These are phyloP conservation scores for Hymenoscyphus linearis DNA, from an alignment of 2,329 filamentous ascomycete genomes.

Conservation along the genomic window DNA sequence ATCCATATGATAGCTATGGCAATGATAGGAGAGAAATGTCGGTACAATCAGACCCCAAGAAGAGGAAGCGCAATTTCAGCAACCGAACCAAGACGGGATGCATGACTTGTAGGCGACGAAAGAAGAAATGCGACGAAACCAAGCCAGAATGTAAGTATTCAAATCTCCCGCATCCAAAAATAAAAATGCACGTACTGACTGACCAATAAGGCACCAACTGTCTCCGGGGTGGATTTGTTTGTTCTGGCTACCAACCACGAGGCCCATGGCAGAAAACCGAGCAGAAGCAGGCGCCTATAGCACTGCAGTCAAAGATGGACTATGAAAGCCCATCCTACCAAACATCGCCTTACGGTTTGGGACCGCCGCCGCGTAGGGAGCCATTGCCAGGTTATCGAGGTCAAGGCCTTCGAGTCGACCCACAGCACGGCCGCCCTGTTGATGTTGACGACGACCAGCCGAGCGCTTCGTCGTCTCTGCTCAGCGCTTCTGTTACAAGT, in stretches of 20 bases:
- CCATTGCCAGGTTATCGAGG: slow-evolving; percentile 55
- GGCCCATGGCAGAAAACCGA: slow-evolving; percentile 74
- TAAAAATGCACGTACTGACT: slow-evolving; percentile 7
- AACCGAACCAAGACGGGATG: slow-evolving; percentile 95
- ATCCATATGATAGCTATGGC: slow-evolving; percentile 33
- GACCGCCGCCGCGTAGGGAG: slow-evolving; percentile 38
- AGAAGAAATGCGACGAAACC: slow-evolving; percentile 96
- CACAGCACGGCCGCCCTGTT: slow-evolving; percentile 50
- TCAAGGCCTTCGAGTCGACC: slow-evolving; percentile 57
- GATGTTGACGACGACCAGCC: slow-evolving; percentile 53
- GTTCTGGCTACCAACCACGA: slow-evolving; percentile 82
- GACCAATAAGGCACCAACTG: slow-evolving; percentile 71
- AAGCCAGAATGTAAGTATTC: slow-evolving; percentile 78
- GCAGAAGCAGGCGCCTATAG: slow-evolving; percentile 61
- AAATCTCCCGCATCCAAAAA: slow-evolving; percentile 6
- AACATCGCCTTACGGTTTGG: slow-evolving; percentile 48
- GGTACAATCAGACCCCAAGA: slow-evolving; percentile 58
- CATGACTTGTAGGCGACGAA: slow-evolving; percentile 82
- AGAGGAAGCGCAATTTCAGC: slow-evolving; percentile 77
- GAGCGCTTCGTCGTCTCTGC: slow-evolving; percentile 54
- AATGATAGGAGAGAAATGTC: slow-evolving; percentile 29
- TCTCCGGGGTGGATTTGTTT: slow-evolving; percentile 81
- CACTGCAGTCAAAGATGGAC: slow-evolving; percentile 77
- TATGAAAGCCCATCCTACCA: slow-evolving; percentile 48
- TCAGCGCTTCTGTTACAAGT: slow-evolving; percentile 52